These are phyloP conservation scores for Cercophora newfieldiana DNA, from an alignment of 495 filamentous ascomycete genomes.

Conservation along the genomic window DNA sequence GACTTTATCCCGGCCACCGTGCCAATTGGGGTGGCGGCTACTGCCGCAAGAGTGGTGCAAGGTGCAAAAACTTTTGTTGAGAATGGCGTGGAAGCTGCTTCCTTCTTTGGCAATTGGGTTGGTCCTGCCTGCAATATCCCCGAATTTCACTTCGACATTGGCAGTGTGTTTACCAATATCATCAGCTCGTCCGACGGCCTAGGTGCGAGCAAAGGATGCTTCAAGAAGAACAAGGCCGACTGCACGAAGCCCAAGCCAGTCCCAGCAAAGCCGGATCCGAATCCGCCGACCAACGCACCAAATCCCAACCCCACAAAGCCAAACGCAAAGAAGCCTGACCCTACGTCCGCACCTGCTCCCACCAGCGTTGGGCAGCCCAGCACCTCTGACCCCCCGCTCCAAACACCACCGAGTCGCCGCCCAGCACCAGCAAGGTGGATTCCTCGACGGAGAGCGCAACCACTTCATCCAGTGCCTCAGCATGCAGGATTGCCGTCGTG, in stretches of 20 bases:
- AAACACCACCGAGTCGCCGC: neutral
- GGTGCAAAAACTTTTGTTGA: conserved; percentile 1
- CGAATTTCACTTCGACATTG: neutral
- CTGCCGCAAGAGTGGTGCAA: neutral
- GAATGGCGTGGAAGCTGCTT: neutral
- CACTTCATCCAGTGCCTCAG: neutral
- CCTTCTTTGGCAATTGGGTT: conserved; percentile 1
- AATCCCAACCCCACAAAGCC: neutral
- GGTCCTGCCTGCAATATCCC: neutral
- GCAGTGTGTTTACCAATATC: neutral
- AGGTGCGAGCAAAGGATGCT: neutral
- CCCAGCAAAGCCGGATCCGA: neutral
- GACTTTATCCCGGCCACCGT: neutral
- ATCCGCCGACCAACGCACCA: neutral
- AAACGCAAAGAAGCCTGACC: neutral
- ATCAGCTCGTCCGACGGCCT: neutral
- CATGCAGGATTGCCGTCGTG: neutral
- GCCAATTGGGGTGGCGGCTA: neutral
- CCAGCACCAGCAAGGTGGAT: neutral
- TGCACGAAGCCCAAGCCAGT: neutral
- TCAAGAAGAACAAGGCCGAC: conserved; percentile 5
- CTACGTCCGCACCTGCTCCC: neutral
- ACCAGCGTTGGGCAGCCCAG: neutral
- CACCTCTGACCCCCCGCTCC: neutral
- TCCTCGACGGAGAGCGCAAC: neutral